Base-by-base conservation (phyloP, 495 filamentous ascomycete species). In the Astrocystis sublimbata region DNA sequence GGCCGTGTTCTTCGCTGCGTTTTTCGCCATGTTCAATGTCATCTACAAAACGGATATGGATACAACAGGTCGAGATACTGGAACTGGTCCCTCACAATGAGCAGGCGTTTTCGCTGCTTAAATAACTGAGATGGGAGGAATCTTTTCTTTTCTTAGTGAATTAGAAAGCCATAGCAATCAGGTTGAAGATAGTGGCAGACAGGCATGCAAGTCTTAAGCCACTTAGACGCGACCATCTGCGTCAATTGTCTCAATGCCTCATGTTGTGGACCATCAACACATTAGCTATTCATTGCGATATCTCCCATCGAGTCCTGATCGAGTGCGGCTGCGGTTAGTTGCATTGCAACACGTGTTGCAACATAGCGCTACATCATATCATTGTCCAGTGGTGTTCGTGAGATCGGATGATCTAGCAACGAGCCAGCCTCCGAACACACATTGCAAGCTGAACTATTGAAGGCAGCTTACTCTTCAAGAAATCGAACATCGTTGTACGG, bases 1-100 rank as follows among this genome's bases (percentile, higher is more conserved):
- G 10, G 36, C 43, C 2, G 61, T 51, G 38, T 63, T 63, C 36
- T 57, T 56, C 3, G 57, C 57, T 26, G 13, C 9, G 21, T 21
- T 38, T 12, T 33, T 30, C 10, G 47, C 58, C 58, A 61, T 61
- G 7, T 52, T 36, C 4, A 40, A 9, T 17, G 3, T 7, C 4
- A 8, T 3, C 9, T 23, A 33, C 42, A n/a, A 35, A 43, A 43
- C n/a, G 12, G 26, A 52, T 1, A 24, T 3, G n/a, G 21, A 43
- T 1, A 41, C n/a, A 0, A 5, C 15, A 43, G 2, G 6, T 23
- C 30, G 30, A 40, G 28, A 12, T 51, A 1, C 33, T 8, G 8
- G 21, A 19, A 24, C 2, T 9, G n/a, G 19, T 24, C 28, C 26
- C 12, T n/a, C 36, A 36, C 15, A 35, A 42, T 26, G 33, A 17